These are phyloP conservation scores for Aspergillus versicolor DNA, from an alignment of 2,329 filamentous ascomycete species.

Conservation along the genomic window DNA sequence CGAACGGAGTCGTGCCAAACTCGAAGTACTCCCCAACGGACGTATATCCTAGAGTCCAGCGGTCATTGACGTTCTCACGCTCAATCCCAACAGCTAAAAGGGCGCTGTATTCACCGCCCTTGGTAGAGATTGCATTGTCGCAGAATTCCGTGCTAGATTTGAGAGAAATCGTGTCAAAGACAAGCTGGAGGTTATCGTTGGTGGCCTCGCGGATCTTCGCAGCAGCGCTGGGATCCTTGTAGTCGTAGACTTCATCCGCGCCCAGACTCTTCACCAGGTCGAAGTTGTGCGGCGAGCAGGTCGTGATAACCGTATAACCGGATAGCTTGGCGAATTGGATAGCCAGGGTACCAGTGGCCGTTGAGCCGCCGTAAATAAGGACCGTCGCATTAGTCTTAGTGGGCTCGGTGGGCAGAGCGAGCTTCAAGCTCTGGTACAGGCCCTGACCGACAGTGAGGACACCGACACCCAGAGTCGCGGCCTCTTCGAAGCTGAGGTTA, in stretches of 20 bases:
- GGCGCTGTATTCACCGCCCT: not conserved
- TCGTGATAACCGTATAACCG: constrained; percentile 8
- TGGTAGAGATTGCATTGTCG: not conserved
- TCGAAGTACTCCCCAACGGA: not conserved
- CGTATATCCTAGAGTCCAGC: not conserved
- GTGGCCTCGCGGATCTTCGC: constrained; percentile 22
- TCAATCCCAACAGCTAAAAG: not conserved
- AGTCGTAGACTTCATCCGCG: constrained; percentile 10
- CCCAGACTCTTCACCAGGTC: constrained; percentile 13
- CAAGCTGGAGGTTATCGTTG: not conserved
- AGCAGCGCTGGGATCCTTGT: constrained; percentile 20
- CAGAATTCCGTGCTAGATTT: not conserved
- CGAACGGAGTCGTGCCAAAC: not conserved
- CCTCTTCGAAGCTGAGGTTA: not conserved
- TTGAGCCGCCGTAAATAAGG: constrained; percentile 12
- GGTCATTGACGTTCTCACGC: not conserved
- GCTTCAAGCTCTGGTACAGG: not conserved
- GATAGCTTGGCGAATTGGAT: constrained; percentile 13
- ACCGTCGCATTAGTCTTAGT: not conserved
- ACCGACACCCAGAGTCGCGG: not conserved
- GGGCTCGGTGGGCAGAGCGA: not conserved
- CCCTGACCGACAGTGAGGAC: not conserved
- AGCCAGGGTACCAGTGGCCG: constrained; percentile 11
- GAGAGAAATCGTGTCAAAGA: not conserved
- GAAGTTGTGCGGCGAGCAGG: constrained; percentile 14